Base-by-base conservation (phyloP, 2,329 filamentous ascomycete genomes). In the Colletotrichum godetiae region DNA sequence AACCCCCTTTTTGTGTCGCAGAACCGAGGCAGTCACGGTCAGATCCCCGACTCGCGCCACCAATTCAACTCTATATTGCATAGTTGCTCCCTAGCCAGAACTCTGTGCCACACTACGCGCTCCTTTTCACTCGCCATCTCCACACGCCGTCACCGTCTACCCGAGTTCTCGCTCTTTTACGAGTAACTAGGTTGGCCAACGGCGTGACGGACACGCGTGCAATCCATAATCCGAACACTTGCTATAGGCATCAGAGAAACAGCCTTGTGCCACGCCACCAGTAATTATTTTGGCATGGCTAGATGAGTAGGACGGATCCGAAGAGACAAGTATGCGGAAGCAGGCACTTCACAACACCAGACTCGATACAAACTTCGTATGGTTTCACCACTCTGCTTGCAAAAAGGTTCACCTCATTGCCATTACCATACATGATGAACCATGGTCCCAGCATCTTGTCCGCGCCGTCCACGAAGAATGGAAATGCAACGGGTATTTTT, bases 61-160 rank as follows among this genome's bases (percentile, higher is more conserved):
- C 27, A 67, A 22, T 56, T 46, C 57, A 68, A 68, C 69, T 63
- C 55, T 55, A 72, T 72, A 58, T 53, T 55, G 64, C 22, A 42
- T 55, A 19, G 15, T 55, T 62, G 24, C 27, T 6, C 15, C 15
- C 12, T 46, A 56, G 24, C 31, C 31, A 31, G 24, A 62, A 56
- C 57, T 52, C 49, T 33, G 46, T 33, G 46, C 46, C 66, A 35
- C 31, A 10, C 31, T 35, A 12, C 31, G 8, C 42, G 42, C 42
- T 22, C 42, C 42, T 49, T 19, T 49, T n/a, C 56, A 31, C 56
- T 42, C 65, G 35, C 42, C 42, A 22, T 42, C 35, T 24, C 65
- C 57, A 27, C 46, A 4, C 15, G n/a, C n/a, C 5, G 24, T 11
- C 27, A 11, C n/a, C 27, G n/a, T 22, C 27, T 31, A 15, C 24